Evolutionary conservation across 1,284 basidiomycete genomes (phyloP).

Genomic region (Ustilago tritici): DNA sequence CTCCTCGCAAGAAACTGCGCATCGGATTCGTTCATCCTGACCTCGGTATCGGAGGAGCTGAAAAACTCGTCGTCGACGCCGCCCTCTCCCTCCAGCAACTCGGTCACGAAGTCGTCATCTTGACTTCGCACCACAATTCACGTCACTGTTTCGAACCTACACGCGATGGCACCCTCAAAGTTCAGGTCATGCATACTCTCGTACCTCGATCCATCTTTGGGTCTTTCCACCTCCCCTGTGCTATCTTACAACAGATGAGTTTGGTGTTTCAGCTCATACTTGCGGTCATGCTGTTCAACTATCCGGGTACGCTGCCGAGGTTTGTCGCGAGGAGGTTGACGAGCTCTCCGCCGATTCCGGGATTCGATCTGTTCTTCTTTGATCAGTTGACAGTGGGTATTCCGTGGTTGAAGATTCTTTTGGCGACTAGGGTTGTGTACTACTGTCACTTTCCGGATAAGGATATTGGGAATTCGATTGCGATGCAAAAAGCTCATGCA

Average conservation of each 20-base stretch:
- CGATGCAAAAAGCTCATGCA: conserved; percentile 57
- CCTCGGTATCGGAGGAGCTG: conserved; percentile 96
- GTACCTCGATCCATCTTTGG: conserved; percentile 80
- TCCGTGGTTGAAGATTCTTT: conserved; percentile 80
- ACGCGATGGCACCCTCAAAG: conserved; percentile 77
- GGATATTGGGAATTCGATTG: conserved; percentile 75
- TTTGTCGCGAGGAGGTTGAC: conserved; percentile 53
- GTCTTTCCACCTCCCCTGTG: conserved; percentile 87
- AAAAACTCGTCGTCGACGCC: conserved; percentile 94
- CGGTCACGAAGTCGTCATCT: conserved; percentile 90
- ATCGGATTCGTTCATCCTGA: conserved; percentile 95
- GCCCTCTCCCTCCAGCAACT: conserved; percentile 85
- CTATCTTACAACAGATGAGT: conserved; percentile 88
- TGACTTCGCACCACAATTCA: conserved; percentile 91
- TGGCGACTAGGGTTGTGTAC: conserved; percentile 84
- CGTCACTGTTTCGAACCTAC: conserved; percentile 69
- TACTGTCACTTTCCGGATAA: conserved; percentile 95
- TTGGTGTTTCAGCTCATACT: conserved; percentile 72
- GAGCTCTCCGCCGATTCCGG: conserved; percentile 65
- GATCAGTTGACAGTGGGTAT: conserved; percentile 94
- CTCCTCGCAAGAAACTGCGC: conserved; percentile 60
- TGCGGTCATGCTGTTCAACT: conserved; percentile 50
- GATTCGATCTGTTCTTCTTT: conserved; percentile 86
- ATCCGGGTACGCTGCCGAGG: conserved; percentile 69
- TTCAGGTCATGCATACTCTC: conserved; percentile 83